Conservation (phyloP, 2,329 filamentous ascomycete genomes). For the Aspergillus ochraceoroseus region DNA sequence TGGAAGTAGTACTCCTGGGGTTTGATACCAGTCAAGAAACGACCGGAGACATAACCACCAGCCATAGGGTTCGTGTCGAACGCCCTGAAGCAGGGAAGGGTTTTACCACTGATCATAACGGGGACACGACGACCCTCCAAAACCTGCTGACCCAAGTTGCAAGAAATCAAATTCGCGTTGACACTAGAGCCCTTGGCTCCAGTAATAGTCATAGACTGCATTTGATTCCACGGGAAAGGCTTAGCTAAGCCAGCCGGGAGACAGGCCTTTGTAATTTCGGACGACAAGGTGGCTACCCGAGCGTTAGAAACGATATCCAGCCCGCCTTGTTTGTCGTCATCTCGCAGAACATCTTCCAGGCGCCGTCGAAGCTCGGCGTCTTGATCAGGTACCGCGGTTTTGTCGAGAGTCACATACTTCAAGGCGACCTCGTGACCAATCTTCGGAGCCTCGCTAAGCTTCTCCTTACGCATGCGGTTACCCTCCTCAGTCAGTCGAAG, state of each 20-base stretch:
- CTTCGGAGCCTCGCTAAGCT: constrained; percentile 60
- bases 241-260: constrained; percentile 80
- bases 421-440: constrained; percentile 76
- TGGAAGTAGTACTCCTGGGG: constrained; percentile 99
- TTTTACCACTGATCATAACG: constrained; percentile 96
- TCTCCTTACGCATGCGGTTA: constrained; percentile 64
- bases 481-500: constrained; percentile 76
- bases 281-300: constrained; percentile 65
- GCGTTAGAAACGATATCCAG: constrained; percentile 84
- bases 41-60: constrained; percentile 88
- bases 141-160: constrained; percentile 94
- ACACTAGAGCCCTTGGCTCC: constrained; percentile 90
- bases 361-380: constrained; percentile 69
- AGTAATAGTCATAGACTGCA: constrained; percentile 97
- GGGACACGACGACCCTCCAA: constrained; percentile 91
- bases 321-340: constrained; percentile 83
- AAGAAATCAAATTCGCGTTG: constrained; percentile 96
- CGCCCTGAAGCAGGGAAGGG: constrained; percentile 85
- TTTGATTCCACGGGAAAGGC: constrained; percentile 92
- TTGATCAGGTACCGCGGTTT: constrained; percentile 56
- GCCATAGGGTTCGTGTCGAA: constrained; percentile 86
- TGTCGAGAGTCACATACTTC: constrained; percentile 78
- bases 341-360: constrained; percentile 82
- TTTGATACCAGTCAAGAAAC: constrained; percentile 95
- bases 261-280: constrained; percentile 70